phyloP scores from a whole-genome alignment of 2,329 filamentous ascomycete genomes.

The Claviceps cyperi region DNA sequence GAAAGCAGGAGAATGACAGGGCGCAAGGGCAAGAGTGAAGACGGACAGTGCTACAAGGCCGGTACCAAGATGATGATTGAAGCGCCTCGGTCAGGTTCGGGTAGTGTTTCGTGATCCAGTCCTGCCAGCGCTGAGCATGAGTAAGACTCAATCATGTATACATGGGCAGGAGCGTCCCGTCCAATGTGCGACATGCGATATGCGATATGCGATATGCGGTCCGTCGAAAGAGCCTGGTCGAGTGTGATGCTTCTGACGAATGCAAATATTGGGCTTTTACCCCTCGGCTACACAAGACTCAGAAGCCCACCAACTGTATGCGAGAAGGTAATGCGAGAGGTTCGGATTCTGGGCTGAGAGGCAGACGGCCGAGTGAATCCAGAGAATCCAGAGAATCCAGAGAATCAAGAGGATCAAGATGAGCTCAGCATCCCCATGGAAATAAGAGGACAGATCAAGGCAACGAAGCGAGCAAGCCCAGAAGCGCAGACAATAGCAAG shows the following conservation, averaged over 20 bases:
- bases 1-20: neutral
- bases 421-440: neutral
- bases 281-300: neutral
- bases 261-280: neutral
- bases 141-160: neutral
- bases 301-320: neutral
- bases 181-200: neutral
- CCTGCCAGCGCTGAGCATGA: neutral
- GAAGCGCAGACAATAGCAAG: conserved; percentile 2
- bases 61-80: neutral
- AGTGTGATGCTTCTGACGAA: neutral
- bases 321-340: neutral
- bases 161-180: neutral
- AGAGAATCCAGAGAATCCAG: neutral
- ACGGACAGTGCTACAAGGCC: neutral
- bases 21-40: neutral
- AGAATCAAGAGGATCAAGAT: neutral
- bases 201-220: neutral
- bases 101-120: neutral
- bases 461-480: neutral
- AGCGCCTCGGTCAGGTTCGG: neutral
- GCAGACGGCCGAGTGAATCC: neutral
- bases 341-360: neutral
- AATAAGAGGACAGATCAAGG: neutral
- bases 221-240: neutral